Conservation (phyloP, 805 yeast species). For the Novakomyces olei region DNA sequence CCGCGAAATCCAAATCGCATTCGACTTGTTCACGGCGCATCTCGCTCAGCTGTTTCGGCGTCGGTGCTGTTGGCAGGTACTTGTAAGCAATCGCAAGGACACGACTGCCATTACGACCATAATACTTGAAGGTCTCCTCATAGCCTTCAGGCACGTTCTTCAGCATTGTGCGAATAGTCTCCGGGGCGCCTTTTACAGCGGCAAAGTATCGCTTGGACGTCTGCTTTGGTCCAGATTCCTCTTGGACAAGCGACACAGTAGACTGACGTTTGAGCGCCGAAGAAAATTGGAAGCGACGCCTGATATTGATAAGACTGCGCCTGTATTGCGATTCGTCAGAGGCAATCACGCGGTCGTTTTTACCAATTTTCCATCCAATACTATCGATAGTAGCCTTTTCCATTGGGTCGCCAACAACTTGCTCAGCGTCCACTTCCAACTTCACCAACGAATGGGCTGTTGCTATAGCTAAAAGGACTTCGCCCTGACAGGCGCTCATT, state of each 20-base stretch:
- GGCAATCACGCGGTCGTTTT: slow-evolving; percentile 19
- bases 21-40: slow-evolving; percentile 61
- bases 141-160: slow-evolving; percentile 48
- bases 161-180: slow-evolving; percentile 67
- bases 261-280: slow-evolving; percentile 89
- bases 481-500: slow-evolving; percentile 40
- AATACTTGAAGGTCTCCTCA: slow-evolving; percentile 68
- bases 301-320: slow-evolving; percentile 36
- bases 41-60: slow-evolving; percentile 30
- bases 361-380: slow-evolving; percentile 63
- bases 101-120: slow-evolving; percentile 88
- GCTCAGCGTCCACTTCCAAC: slow-evolving; percentile 57
- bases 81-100: slow-evolving; percentile 90
- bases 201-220: too few relatives aligned
- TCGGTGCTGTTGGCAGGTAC: slow-evolving; percentile 27
- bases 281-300: slow-evolving; percentile 91
- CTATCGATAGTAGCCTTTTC: slow-evolving; percentile 87
- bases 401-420: slow-evolving; percentile 94
- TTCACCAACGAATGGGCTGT: slow-evolving; percentile 91
- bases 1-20: slow-evolving; percentile 53
- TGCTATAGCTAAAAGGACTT: slow-evolving; percentile 56
- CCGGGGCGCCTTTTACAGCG: slow-evolving; percentile 95
- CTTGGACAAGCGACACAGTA: slow-evolving; percentile 42
- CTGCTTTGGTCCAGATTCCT: slow-evolving; percentile 20
- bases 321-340: slow-evolving; percentile 3